Evolutionary conservation across 805 yeast species (phyloP).

Genomic region (Candida caryicola): DNA sequence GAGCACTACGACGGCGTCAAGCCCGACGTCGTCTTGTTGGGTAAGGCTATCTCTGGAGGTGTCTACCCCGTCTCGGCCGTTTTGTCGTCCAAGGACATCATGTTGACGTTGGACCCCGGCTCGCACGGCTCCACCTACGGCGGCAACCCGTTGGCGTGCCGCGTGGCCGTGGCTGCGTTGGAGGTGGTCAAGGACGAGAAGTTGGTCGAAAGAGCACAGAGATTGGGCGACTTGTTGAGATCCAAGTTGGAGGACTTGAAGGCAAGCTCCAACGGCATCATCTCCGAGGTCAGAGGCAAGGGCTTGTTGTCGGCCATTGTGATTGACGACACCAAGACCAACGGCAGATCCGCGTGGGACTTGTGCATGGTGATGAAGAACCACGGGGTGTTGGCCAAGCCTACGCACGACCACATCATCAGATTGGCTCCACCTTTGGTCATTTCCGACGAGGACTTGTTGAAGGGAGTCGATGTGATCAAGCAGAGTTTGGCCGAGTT

Average conservation of each 20-base stretch:
- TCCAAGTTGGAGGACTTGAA: conserved; percentile 54
- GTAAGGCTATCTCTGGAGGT: conserved; percentile 96
- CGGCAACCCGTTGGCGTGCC: conserved; percentile 93
- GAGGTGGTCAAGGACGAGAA: conserved; percentile 86
- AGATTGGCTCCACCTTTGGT: conserved; percentile 96
- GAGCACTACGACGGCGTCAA: conserved; percentile 77
- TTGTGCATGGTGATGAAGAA: conserved; percentile 86
- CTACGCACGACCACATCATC: conserved; percentile 93
- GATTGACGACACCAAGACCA: conserved; percentile 76
- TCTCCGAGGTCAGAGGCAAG: conserved; percentile 70
- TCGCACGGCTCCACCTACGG: conserved; percentile 98
- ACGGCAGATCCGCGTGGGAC: conserved; percentile 95
- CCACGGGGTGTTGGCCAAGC: conserved; percentile 89
- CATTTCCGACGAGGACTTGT: conserved; percentile 80
- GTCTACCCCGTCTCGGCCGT: conserved; percentile 91
- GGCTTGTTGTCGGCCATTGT: conserved; percentile 91
- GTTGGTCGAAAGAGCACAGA: conserved; percentile 72
- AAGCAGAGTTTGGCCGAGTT: conserved; percentile 52
- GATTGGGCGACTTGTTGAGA: conserved; percentile 69
- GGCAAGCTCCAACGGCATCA: conserved; percentile 49
- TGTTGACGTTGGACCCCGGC: conserved; percentile 89
- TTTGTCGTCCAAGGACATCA: conserved; percentile 81
- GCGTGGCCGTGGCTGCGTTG: conserved; percentile 90
- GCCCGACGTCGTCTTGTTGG: conserved; percentile 87
- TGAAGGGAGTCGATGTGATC: conserved; percentile 77